phyloP scores from a whole-genome alignment of 495 filamentous ascomycete species.

The Penicilliopsis zonata region DNA sequence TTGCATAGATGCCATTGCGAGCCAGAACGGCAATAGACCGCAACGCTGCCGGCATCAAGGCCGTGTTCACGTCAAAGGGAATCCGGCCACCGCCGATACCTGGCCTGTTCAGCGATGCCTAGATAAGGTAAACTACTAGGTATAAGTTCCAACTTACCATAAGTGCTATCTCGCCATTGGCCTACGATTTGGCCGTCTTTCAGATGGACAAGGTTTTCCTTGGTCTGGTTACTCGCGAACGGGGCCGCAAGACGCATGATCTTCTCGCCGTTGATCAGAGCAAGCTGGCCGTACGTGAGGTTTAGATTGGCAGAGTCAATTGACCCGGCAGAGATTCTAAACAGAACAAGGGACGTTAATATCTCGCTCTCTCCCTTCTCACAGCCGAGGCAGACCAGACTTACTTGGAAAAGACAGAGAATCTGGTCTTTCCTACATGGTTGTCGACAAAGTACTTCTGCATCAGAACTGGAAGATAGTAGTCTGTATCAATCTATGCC shows the following conservation, averaged over 20 bases:
- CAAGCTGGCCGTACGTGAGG: conserved; percentile 39
- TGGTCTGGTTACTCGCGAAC: conserved; percentile 40
- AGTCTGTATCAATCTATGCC: conserved; percentile 46
- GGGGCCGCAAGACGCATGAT: conserved; percentile 44
- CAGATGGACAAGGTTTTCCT: conserved; percentile 44
- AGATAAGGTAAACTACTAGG: background rate
- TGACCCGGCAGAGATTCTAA: conserved; percentile 28
- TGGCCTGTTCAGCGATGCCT: conserved; percentile 12
- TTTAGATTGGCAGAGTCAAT: conserved; percentile 35
- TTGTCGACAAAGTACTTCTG: conserved; percentile 45
- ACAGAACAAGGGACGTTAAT: background rate
- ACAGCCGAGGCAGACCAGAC: background rate
- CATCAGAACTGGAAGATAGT: conserved; percentile 44
- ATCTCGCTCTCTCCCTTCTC: too few species aligned
- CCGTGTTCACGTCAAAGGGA: conserved; percentile 56
- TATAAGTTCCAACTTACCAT: conserved; percentile 13
- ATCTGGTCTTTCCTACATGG: conserved; percentile 24
- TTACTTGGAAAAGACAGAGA: conserved; percentile 33
- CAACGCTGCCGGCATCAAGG: conserved; percentile 48
- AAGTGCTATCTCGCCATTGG: conserved; percentile 50
- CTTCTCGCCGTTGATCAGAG: conserved; percentile 39
- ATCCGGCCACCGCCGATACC: conserved; percentile 50
- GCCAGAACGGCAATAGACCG: conserved; percentile 42
- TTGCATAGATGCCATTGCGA: conserved; percentile 34
- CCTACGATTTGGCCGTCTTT: conserved; percentile 45